Conservation (phyloP, 257 asterid species). For the Salvia miltiorrhiza region DNA sequence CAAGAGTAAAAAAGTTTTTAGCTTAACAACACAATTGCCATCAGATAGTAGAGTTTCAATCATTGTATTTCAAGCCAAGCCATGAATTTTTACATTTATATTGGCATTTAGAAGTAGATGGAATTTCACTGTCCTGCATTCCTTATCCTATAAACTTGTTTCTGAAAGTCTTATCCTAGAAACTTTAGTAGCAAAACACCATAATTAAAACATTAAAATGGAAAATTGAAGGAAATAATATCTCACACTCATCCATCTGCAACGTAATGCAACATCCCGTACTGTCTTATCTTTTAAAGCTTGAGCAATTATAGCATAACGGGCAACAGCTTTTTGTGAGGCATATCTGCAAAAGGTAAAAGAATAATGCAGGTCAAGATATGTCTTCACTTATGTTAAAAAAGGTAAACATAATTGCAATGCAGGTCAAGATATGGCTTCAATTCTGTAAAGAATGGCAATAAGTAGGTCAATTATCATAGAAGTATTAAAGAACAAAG, state of each 20-base stretch:
- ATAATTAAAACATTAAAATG: not conserved
- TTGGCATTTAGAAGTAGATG: not conserved
- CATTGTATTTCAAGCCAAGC: not conserved
- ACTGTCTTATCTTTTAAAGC: slow-evolving; percentile 78
- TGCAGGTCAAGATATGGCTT: not conserved
- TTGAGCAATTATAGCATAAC: slow-evolving; percentile 78
- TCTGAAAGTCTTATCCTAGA: not conserved
- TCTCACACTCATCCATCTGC: slow-evolving; percentile 97
- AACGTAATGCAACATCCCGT: slow-evolving; percentile 90
- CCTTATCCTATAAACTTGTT: slow-evolving; percentile 11
- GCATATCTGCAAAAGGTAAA: slow-evolving; percentile 56
- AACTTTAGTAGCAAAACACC: slow-evolving; percentile 9
- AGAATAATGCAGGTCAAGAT: not conserved
- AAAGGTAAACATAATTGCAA: no score
- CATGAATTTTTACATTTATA: not conserved
- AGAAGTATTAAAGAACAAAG: not conserved
- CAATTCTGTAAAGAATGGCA: not conserved
- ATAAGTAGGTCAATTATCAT: not conserved
- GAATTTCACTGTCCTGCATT: not conserved
- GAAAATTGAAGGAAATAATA: not conserved
- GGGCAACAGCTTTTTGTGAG: slow-evolving; percentile 41
- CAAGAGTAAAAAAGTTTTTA: not conserved
- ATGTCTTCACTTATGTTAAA: no score
- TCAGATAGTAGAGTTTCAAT: not conserved
- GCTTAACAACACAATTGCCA: not conserved